phyloP scores from a whole-genome alignment of 208 protist genomes.

The Wallacemonas sp. region DNA sequence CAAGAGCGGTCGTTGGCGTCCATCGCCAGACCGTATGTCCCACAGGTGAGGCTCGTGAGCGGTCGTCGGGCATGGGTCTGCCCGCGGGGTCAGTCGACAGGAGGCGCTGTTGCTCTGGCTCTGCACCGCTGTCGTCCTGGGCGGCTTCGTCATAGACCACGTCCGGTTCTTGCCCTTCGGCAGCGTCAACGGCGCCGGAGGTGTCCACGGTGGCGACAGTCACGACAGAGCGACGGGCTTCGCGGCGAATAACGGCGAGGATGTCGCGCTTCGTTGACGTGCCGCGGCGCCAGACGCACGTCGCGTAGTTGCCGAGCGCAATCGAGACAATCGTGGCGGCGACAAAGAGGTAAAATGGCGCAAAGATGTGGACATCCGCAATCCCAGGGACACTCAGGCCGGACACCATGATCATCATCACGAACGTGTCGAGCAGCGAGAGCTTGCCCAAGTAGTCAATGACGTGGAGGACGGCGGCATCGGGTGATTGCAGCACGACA shows the following conservation, averaged over 20 bases:
- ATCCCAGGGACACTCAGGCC: constrained; percentile 68
- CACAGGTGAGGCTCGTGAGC: neutral
- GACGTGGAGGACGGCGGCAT: constrained; percentile 49
- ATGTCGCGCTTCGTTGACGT: constrained; percentile 24
- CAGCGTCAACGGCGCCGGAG: too few relatives aligned
- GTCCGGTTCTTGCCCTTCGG: neutral
- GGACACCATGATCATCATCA: constrained; percentile 92
- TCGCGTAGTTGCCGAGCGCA: constrained; percentile 67
- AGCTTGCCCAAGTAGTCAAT: constrained; percentile 94
- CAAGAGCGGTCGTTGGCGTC: neutral
- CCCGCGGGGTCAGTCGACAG: too few relatives aligned
- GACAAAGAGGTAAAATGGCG: constrained; percentile 67
- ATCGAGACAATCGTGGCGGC: constrained; percentile 54
- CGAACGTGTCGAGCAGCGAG: constrained; percentile 93
- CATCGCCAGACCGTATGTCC: neutral
- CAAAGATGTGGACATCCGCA: constrained; percentile 38
- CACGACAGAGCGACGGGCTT: neutral
- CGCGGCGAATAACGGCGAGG: constrained; percentile 3
- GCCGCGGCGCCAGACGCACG: constrained; percentile 43
- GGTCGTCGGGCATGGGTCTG: too few relatives aligned
- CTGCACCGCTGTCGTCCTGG: too few relatives aligned
- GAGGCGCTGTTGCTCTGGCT: neutral
- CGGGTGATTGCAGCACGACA: constrained; percentile 44
- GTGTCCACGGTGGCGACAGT: neutral
- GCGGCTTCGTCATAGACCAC: neutral